Evolutionary conservation across 768 basidiomycete species (phyloP).

Genomic region (Pleurotus giganteus): DNA sequence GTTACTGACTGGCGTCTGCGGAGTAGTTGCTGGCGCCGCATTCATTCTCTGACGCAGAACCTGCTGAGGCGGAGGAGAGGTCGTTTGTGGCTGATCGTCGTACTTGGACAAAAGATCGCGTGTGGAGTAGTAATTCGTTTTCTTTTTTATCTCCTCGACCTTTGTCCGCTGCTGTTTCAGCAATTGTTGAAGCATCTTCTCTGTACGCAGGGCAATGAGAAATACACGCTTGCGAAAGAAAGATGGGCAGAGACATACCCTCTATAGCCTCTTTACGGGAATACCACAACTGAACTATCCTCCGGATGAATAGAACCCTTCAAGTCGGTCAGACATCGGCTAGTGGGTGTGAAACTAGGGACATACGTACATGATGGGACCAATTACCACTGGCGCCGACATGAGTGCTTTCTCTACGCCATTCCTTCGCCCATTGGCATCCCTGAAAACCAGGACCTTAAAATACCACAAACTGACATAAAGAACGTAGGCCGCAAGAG

Average conservation of each 20-base stretch:
- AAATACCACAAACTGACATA: slow-evolving; percentile 78
- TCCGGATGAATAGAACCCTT: slow-evolving; percentile 72
- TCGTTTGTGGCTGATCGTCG: slow-evolving; percentile 53
- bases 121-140: slow-evolving; percentile 93
- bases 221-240: not conserved
- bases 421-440: slow-evolving; percentile 19
- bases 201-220: slow-evolving; percentile 36
- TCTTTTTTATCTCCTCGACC: slow-evolving; percentile 96
- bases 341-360: not conserved
- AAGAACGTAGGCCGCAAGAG: slow-evolving; percentile 67
- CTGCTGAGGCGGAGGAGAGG: slow-evolving; percentile 23
- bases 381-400: slow-evolving; percentile 60
- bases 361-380: slow-evolving; percentile 72
- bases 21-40: slow-evolving; percentile 16
- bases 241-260: slow-evolving; percentile 45
- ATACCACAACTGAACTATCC: slow-evolving; percentile 86
- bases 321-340: slow-evolving; percentile 9
- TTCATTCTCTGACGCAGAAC: slow-evolving; percentile 37
- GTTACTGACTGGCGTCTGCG: slow-evolving; percentile 14
- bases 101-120: slow-evolving; percentile 88
- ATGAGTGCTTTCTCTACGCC: slow-evolving; percentile 42
- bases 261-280: slow-evolving; percentile 75
- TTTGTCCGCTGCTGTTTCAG: slow-evolving; percentile 79
- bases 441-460: slow-evolving; percentile 38
- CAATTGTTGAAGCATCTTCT: slow-evolving; percentile 72